Evolutionary conservation across 163 green algal genomes (phyloP), one percentile per base, ranked within the genome.

Genomic region (Scenedesmus sp.): DNA sequence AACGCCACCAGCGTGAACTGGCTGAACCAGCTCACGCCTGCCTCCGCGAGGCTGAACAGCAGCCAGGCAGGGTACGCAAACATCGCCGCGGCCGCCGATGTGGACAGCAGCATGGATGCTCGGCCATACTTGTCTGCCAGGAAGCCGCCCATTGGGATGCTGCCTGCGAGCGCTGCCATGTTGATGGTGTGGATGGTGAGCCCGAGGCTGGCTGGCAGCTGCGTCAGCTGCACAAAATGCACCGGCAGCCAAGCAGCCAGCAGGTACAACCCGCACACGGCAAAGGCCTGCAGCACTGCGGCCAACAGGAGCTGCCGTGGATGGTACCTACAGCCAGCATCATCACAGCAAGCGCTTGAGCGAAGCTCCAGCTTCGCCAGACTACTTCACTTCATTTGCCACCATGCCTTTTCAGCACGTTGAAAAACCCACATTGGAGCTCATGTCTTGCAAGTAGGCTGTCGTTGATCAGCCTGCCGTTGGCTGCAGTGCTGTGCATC

Each of bases 51-150:
- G 6, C 37, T 78, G 49, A 91, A 87, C 56, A 88, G 59, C 61
- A 92, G 80, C 88, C 88, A 92, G 2, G 68, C 65, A 22, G 88
- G 88, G 53, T 92, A 92, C 12, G n/a, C 59, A 81, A 92, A 83
- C 42, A 42, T 0, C 1, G 56, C 80, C 20, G 88, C 80, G 33
- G 81, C 61, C n/a, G 43, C 80, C 20, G 24, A 59, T 0, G 61
- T 84, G 16, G 53, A n/a, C 88, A 92, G 80, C 88, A 92, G 61
- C 37, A 88, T 22, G 24, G 80, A 24, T 24, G 49, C 59, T 20
- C 59, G 37, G 42, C 44, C 80, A 61, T 56, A 83, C 30, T 59
- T 43, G 65, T 88, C 88, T 46, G 81, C 88, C 7, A 92, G 59
- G 22, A 88, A 88, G 33, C 88, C 88, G 12, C 88, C 88, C 22